Evolutionary conservation across 2,329 filamentous ascomycete species (phyloP).

Genomic region (Phoma sp.): DNA sequence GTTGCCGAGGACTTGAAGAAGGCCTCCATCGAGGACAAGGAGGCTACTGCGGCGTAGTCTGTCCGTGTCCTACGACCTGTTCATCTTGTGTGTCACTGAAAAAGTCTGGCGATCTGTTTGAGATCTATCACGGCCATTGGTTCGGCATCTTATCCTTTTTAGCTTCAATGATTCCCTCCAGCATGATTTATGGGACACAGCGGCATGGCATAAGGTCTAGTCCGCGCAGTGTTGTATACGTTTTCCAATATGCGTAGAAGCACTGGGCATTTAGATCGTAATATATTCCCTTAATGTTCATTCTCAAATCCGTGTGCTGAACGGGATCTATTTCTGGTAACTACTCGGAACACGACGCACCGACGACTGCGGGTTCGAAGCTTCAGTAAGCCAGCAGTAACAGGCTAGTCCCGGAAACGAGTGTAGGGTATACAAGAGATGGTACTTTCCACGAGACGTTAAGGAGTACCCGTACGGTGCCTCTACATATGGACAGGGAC

Average conservation of each 20-base stretch:
- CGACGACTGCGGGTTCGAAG: not conserved
- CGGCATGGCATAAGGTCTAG: constrained; percentile 28
- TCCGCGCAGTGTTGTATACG: constrained; percentile 23
- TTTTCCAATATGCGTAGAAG: constrained; percentile 22
- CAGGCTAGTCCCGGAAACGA: too few relatives aligned
- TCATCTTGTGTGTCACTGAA: constrained; percentile 14
- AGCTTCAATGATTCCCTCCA: constrained; percentile 23
- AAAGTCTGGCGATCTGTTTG: constrained; percentile 26
- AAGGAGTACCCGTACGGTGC: too few relatives aligned
- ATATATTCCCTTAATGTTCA: constrained; percentile 25
- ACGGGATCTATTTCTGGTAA: not conserved
- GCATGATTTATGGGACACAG: constrained; percentile 28
- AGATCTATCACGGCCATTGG: constrained; percentile 26
- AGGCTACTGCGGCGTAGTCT: constrained; percentile 33
- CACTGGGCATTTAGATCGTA: constrained; percentile 28
- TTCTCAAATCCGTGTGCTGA: not conserved
- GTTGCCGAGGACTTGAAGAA: constrained; percentile 66
- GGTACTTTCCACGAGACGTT: too few relatives aligned
- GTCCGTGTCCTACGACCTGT: constrained; percentile 1
- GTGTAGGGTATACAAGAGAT: too few relatives aligned
- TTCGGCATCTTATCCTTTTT: constrained; percentile 24
- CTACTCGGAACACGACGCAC: not conserved
- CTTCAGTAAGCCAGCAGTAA: not conserved
- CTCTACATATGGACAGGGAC: too few relatives aligned
- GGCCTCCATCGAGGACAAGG: constrained; percentile 63